A percentile compares a stretch with the other conserved stretches of the same genome.
phyloP scores from a whole-genome alignment of 179 eudicot genomes.

The Silene coronaria region DNA sequence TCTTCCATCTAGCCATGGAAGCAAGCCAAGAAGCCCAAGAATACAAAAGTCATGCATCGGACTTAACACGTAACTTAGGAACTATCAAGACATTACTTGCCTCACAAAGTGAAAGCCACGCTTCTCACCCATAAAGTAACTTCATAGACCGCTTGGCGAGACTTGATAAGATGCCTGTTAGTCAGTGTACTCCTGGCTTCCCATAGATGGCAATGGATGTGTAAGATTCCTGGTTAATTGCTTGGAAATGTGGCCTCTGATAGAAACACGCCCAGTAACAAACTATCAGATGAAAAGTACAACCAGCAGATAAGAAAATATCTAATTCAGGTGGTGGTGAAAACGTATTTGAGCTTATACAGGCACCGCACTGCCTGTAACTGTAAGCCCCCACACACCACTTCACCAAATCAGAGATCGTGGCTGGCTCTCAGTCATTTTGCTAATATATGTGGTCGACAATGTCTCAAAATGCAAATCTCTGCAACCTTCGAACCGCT shows the following conservation, averaged over 20 bases:
- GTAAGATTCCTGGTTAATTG: no score
- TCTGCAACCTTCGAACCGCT: neutral
- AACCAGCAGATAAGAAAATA: neutral
- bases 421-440: neutral
- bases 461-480: neutral
- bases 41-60: neutral
- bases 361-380: no score
- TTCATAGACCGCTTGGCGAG: neutral
- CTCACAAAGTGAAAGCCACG: neutral
- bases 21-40: neutral
- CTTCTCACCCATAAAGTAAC: neutral
- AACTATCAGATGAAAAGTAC: neutral
- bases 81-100: conserved; percentile 4
- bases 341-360: neutral
- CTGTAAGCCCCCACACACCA: neutral
- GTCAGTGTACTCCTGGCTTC: neutral
- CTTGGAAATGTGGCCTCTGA: neutral
- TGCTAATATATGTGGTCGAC: neutral
- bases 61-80: neutral
- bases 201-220: neutral
- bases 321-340: neutral
- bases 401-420: neutral
- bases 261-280: neutral
- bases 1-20: neutral
- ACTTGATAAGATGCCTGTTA: neutral